These are phyloP conservation scores for Rhodomyrtus tomentosa DNA, from an alignment of 345 rosid species.

Conservation along the genomic window DNA sequence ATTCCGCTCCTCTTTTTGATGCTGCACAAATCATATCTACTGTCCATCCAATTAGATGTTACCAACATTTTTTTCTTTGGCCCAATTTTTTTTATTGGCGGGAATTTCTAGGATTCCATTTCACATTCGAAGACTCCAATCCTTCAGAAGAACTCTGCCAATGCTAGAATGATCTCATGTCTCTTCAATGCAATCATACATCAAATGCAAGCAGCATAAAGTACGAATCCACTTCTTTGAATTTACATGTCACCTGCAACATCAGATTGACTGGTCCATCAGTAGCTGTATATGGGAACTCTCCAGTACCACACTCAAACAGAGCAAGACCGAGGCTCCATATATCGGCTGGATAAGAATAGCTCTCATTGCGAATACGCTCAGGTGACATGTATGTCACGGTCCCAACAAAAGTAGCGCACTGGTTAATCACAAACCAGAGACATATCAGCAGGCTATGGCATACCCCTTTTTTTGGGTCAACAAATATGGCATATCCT, in stretches of 20 bases:
- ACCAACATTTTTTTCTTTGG: not conserved
- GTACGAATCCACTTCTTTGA: not conserved
- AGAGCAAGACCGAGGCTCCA: conserved; percentile 98
- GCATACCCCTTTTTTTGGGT: not conserved
- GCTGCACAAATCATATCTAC: not conserved
- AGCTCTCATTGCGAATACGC: conserved; percentile 67
- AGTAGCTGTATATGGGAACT: conserved; percentile 73
- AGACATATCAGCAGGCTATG: conserved; percentile 6
- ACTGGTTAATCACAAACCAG: conserved; percentile 29
- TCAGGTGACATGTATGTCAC: conserved; percentile 99
- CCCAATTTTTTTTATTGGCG: not conserved
- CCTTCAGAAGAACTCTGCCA: not conserved
- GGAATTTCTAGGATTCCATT: not conserved
- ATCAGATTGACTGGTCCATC: conserved; percentile 93
- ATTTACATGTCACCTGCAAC: conserved; percentile 60
- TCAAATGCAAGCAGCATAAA: not conserved
- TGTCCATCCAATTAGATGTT: not conserved
- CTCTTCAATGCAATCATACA: not conserved
- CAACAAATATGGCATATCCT: not conserved
- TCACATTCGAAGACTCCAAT: not conserved
- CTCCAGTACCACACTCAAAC: conserved; percentile 93
- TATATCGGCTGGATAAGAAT: conserved; percentile 95
- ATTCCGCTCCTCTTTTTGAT: not conserved
- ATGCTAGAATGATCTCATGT: not conserved
- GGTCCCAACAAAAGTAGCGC: conserved; percentile 98